Evolutionary conservation across 2,329 filamentous ascomycete species (phyloP).

Genomic region (Akanthomyces dipterigenus): DNA sequence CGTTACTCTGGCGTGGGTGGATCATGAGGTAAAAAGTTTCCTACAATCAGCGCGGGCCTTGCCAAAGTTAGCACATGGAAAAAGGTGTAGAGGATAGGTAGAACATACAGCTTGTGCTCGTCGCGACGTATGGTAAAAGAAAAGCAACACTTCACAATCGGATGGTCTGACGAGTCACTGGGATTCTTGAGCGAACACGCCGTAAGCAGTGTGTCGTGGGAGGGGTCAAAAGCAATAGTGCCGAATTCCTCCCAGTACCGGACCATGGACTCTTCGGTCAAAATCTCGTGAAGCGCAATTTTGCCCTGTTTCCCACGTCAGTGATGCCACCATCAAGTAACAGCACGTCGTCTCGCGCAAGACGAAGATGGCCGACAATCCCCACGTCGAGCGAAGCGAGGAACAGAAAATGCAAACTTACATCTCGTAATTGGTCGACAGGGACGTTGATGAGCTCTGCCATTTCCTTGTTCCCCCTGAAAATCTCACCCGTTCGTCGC

Average conservation of each 20-base stretch:
- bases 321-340: not conserved
- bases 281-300: constrained; percentile 88
- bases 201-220: constrained; percentile 90
- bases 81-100: not conserved
- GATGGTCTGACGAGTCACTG: constrained; percentile 58
- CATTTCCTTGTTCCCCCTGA: constrained; percentile 97
- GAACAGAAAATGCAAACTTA: constrained; percentile 44
- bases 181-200: constrained; percentile 87
- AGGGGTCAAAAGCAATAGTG: constrained; percentile 90
- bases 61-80: constrained; percentile 25
- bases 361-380: too few species aligned
- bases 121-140: constrained; percentile 95
- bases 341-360: not conserved
- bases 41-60: constrained; percentile 94
- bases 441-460: constrained; percentile 90
- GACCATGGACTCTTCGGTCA: constrained; percentile 90
- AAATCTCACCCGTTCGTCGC: constrained; percentile 94
- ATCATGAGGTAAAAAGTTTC: constrained; percentile 90
- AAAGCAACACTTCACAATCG: constrained; percentile 87
- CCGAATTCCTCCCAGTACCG: constrained; percentile 99
- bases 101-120: constrained; percentile 88
- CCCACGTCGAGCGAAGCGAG: not conserved
- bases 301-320: constrained; percentile 58
- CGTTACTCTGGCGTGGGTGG: constrained; percentile 30
- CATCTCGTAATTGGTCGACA: constrained; percentile 84